phyloP scores from a whole-genome alignment of 345 rosid genomes.

The Corchorus olitorius region DNA sequence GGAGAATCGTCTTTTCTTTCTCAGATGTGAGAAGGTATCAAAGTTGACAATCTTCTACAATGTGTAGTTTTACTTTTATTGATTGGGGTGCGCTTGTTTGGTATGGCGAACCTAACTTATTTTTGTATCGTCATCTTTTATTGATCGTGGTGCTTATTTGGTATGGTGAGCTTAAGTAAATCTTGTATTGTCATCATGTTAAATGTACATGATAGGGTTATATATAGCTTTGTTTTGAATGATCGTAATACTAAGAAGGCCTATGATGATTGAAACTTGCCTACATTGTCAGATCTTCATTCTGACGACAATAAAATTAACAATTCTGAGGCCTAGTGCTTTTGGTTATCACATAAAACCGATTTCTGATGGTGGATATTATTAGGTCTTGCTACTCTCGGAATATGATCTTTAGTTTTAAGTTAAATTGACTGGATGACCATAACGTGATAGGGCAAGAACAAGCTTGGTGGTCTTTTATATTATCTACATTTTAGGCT shows the following conservation, averaged over 20 bases:
- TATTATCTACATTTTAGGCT: not conserved
- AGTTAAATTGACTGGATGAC: no score
- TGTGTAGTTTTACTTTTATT: no score
- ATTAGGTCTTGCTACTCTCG: not conserved
- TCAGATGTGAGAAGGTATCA: constrained; percentile 52
- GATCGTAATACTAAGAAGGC: not conserved
- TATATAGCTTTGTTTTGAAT: not conserved
- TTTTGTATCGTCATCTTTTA: no score
- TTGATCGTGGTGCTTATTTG: no score
- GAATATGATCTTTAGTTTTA: no score
- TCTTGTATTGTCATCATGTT: no score
- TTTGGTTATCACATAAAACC: not conserved
- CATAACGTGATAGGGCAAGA: no score
- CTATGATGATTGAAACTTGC: constrained; percentile 11
- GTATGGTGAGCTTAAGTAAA: no score
- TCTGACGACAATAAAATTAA: not conserved
- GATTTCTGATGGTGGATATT: not conserved
- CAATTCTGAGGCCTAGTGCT: constrained; percentile 3
- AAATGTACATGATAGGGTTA: not conserved
- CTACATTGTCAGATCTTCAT: constrained; percentile 15
- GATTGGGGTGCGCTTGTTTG: no score
- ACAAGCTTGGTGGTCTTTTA: no score
- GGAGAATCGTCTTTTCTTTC: constrained; percentile 43
- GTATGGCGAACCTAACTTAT: no score
- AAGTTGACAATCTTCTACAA: not conserved